Conservation (phyloP, 2,329 filamentous ascomycete genomes). For the Pseudogymnoascus sp. region DNA sequence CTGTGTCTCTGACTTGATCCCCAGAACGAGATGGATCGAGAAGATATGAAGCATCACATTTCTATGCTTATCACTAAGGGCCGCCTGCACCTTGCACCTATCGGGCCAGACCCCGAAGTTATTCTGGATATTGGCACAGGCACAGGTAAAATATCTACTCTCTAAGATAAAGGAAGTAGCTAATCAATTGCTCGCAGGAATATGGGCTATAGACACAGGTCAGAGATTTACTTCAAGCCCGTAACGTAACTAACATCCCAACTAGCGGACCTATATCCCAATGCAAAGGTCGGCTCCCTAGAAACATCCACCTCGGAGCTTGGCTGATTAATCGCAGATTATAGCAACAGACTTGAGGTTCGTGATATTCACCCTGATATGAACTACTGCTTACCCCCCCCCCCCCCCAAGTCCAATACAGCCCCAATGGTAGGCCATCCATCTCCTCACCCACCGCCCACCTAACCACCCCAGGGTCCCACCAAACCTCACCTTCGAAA, state of each 20-base stretch:
- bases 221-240: background rate
- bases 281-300: background rate
- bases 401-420: background rate
- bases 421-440: background rate
- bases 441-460: background rate
- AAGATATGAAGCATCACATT: conserved; percentile 13
- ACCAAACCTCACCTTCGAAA: conserved; percentile 40
- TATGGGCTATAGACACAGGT: conserved; percentile 17
- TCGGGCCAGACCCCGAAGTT: background rate
- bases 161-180: background rate
- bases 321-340: background rate
- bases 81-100: conserved; percentile 5
- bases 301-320: background rate
- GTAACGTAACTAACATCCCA: background rate
- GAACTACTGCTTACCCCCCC: too few species aligned
- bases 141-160: background rate
- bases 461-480: conserved; percentile 28
- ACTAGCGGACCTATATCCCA: background rate
- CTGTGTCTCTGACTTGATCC: conserved; percentile 12
- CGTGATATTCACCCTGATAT: background rate
- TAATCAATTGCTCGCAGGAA: background rate
- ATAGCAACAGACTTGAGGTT: conserved; percentile 4
- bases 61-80: conserved; percentile 10
- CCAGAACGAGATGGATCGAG: conserved; percentile 11
- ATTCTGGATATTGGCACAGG: conserved; percentile 15